Evolutionary conservation across 2,329 filamentous ascomycete genomes (phyloP).

Genomic region (Phialophora expanda): DNA sequence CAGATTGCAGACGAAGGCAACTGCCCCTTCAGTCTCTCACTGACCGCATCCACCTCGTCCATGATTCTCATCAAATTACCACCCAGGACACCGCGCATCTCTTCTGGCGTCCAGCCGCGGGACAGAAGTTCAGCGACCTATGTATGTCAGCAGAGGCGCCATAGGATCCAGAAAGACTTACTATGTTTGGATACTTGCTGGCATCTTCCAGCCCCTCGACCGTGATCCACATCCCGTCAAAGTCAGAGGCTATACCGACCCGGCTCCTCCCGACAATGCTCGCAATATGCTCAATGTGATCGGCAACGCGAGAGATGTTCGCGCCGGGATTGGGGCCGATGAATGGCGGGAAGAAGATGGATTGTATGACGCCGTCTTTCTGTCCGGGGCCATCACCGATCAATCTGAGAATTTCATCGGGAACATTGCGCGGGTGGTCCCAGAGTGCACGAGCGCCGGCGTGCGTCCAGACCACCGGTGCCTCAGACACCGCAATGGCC

Average conservation of each 20-base stretch:
- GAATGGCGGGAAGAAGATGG: conserved; percentile 45
- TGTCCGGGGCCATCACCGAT: conserved; percentile 40
- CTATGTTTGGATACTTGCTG: conserved; percentile 75
- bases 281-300: conserved; percentile 50
- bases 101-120: conserved; percentile 72
- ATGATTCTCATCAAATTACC: conserved; percentile 83
- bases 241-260: conserved; percentile 47
- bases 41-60: conserved; percentile 74
- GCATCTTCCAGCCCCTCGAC: conserved; percentile 83
- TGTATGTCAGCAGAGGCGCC: background rate
- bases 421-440: conserved; percentile 49
- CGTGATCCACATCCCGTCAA: conserved; percentile 51
- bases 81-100: conserved; percentile 76
- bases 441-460: conserved; percentile 41
- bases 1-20: conserved; percentile 25
- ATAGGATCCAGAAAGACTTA: conserved; percentile 5
- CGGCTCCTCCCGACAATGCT: conserved; percentile 43
- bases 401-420: conserved; percentile 48
- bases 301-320: conserved; percentile 38
- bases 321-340: conserved; percentile 19
- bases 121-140: conserved; percentile 71
- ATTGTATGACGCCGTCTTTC: conserved; percentile 49
- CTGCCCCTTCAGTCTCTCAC: conserved; percentile 8
- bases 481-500: conserved; percentile 37
- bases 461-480: conserved; percentile 43